These are phyloP conservation scores for Hygrocybe coccinea DNA, from an alignment of 768 basidiomycete genomes.

Conservation along the genomic window DNA sequence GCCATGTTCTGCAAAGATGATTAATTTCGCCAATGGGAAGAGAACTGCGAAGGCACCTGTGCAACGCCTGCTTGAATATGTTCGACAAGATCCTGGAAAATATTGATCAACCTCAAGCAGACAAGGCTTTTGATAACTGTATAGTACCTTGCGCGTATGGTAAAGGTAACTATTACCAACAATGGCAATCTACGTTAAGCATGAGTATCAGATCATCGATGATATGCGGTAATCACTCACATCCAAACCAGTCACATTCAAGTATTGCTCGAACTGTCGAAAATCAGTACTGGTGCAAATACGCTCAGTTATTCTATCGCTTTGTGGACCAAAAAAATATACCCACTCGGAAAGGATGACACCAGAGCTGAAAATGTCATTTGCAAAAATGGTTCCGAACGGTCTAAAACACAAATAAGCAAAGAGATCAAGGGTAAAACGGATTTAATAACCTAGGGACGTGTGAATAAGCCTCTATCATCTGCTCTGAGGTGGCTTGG, in stretches of 20 bases:
- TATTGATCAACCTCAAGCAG: neutral
- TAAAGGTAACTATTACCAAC: slow-evolving; percentile 92
- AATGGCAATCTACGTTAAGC: slow-evolving; percentile 65
- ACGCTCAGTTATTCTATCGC: slow-evolving; percentile 1
- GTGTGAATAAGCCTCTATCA: slow-evolving; percentile 86
- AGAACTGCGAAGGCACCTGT: slow-evolving; percentile 32
- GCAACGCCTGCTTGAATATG: slow-evolving; percentile 83
- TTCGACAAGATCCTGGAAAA: slow-evolving; percentile 64
- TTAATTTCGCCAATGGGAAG: neutral
- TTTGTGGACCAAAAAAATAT: neutral
- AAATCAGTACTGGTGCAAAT: slow-evolving; percentile 74
- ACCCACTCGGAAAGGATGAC: slow-evolving; percentile 84
- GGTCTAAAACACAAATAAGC: slow-evolving; percentile 45
- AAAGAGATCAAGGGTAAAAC: neutral
- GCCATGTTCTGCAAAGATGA: slow-evolving; percentile 73
- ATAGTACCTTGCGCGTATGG: slow-evolving; percentile 79
- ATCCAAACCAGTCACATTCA: slow-evolving; percentile 88
- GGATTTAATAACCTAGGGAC: slow-evolving; percentile 59
- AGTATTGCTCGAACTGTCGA: slow-evolving; percentile 85
- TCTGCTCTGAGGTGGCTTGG: slow-evolving; percentile 92
- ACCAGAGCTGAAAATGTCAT: slow-evolving; percentile 90
- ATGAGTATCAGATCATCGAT: neutral
- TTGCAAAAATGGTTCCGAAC: slow-evolving; percentile 83
- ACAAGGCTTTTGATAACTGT: neutral
- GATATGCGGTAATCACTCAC: slow-evolving; percentile 37